Evolutionary conservation across 1,139 yeast genomes (phyloP), one percentile per base, ranked within the genome.

Genomic region (Kluyveromyces marxianus): DNA sequence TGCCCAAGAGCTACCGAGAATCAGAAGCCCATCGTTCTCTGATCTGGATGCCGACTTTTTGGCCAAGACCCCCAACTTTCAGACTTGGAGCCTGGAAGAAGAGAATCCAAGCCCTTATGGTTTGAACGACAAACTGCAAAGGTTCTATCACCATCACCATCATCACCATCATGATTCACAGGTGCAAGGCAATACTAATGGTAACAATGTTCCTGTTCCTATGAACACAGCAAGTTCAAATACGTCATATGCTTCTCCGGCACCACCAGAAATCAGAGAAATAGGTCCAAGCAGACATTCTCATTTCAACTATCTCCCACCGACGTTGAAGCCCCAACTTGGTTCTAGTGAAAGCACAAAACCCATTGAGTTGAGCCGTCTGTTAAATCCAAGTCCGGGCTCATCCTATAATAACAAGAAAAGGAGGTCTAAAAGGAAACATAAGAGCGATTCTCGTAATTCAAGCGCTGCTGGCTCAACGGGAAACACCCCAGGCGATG

Each of bases 291-390:
- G 75, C 41, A 67, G 90, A 54, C 77, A 71, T 53, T 81, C 81
- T 44, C 92, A 83, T 65, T 83, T 83, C 67, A 83, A 82, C 58
- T 82, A 81, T 56, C 65, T 83, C 34, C 86, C 89, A 7, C 83
- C 89, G 2, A 69, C 81, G 52, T 77, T 82, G 0, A 83, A 79
- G 57, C 90, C 89, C 0, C 81, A 79, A 55, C 66, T 83, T 40
- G 80, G 73, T 25, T 79, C 86, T 1, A 79, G 86, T 0, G 70
- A 66, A 35, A 63, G 60, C 26, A 52, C 57, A 14, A 68, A 67
- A 46, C 75, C 71, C 38, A 67, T 72, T n/a, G 76, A 74, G 49
- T 50, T 76, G 29, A 56, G 67, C 49, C 68, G 68, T 46, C 50
- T 76, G 27, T 56, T 76, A 53, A 75, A 75, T 41, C 67, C 67